phyloP scores from a whole-genome alignment of 2,329 filamentous ascomycete species.

The Drechslerella dactyloides region DNA sequence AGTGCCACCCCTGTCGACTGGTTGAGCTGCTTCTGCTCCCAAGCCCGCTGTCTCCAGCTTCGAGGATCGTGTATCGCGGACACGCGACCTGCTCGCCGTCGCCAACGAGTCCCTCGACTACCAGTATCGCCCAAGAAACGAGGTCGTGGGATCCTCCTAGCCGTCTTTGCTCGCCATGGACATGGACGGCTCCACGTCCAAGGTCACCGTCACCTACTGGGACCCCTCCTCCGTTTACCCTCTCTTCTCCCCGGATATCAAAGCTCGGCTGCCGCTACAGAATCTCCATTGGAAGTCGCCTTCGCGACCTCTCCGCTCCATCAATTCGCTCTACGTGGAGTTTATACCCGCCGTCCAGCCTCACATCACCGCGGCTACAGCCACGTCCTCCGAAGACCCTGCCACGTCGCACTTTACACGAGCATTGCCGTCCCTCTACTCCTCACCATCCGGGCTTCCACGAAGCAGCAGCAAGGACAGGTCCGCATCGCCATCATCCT shows the following conservation, averaged over 20 bases:
- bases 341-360: conserved; percentile 70
- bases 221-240: conserved; percentile 90
- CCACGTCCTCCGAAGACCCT: conserved; percentile 58
- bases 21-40: not conserved
- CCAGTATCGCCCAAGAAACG: not conserved
- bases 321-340: conserved; percentile 88
- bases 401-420: conserved; percentile 55
- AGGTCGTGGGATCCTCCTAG: not conserved
- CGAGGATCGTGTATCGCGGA: conserved; percentile 12
- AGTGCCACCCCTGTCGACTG: conserved; percentile 18
- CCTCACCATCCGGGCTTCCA: conserved; percentile 9
- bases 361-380: conserved; percentile 58
- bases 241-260: conserved; percentile 76
- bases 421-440: conserved; percentile 55
- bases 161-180: conserved; percentile 1
- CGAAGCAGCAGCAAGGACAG: conserved; percentile 58
- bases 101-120: conserved; percentile 8
- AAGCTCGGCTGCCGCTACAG: conserved; percentile 79
- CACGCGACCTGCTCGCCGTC: conserved; percentile 21
- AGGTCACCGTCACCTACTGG: conserved; percentile 75
- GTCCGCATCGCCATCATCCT: conserved; percentile 26
- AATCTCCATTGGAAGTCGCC: conserved; percentile 98
- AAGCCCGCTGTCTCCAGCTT: conserved; percentile 25
- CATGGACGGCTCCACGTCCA: conserved; percentile 42
- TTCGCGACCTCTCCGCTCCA: conserved; percentile 86